Evolutionary conservation across 495 filamentous ascomycete species (phyloP).

Genomic region (Podospora pseudopauciseta): DNA sequence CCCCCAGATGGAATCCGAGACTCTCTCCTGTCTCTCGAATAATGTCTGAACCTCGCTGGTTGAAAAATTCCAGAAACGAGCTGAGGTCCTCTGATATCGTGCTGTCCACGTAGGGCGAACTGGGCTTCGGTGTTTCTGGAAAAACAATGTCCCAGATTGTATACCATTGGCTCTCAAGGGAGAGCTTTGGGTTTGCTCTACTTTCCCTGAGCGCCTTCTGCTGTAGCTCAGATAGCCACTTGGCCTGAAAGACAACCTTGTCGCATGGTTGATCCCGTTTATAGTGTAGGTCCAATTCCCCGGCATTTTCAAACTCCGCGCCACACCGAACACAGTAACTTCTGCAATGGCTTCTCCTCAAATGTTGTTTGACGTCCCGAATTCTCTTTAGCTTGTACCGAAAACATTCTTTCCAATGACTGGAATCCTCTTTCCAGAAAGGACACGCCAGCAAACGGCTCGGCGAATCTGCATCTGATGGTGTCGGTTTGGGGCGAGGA

Average conservation of each 20-base stretch:
- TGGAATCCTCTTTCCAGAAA: slow-evolving; percentile 11
- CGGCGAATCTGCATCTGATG: not conserved
- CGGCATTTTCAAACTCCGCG: not conserved
- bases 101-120: slow-evolving; percentile 11
- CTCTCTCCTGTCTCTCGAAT: not conserved
- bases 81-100: slow-evolving; percentile 9
- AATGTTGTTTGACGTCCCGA: slow-evolving; percentile 14
- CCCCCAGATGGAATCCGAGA: not conserved
- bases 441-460: slow-evolving; percentile 9
- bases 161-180: slow-evolving; percentile 14
- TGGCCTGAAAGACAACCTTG: not conserved
- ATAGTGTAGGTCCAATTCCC: not conserved
- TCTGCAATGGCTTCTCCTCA: not conserved
- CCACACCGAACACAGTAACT: slow-evolving; percentile 13
- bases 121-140: slow-evolving; percentile 1
- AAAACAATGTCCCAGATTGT: slow-evolving; percentile 14
- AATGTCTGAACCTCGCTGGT: slow-evolving; percentile 2
- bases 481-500: not conserved
- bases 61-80: slow-evolving; percentile 8
- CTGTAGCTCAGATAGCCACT: not conserved
- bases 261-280: not conserved
- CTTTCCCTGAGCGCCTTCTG: not conserved
- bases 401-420: slow-evolving; percentile 9
- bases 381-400: slow-evolving; percentile 11
- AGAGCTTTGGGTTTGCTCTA: not conserved